Conservation (phyloP, 768 basidiomycete species). For the Ramaria rubella region DNA sequence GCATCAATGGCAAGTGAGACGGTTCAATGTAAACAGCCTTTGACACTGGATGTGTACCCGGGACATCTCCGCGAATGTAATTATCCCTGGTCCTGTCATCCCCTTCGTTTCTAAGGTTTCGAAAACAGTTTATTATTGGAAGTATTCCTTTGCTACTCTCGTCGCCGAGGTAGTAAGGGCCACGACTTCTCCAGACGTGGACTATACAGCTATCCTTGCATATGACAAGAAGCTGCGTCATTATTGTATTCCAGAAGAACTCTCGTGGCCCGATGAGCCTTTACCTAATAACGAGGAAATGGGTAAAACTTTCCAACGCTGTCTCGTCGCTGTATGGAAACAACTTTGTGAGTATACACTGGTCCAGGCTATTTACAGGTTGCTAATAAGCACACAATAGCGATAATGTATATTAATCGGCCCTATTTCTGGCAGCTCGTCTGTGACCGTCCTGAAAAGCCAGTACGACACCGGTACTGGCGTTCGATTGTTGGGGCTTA, state of each 20-base stretch:
- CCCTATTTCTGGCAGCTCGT: background rate
- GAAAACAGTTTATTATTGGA: constrained; percentile 5
- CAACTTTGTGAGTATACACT: background rate
- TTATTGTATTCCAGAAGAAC: background rate
- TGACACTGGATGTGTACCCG: background rate
- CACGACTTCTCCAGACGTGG: background rate
- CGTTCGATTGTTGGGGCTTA: constrained; percentile 1
- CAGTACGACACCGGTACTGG: background rate
- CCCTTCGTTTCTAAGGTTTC: no score
- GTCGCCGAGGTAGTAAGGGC: background rate
- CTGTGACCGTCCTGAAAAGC: background rate
- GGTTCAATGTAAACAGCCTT: constrained; percentile 2
- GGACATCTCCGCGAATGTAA: background rate
- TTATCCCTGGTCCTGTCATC: background rate
- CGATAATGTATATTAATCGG: constrained; percentile 6
- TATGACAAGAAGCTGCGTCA: constrained; percentile 1
- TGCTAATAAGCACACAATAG: background rate
- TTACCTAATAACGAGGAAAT: background rate
- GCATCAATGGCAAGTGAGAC: background rate
- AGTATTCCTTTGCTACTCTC: constrained; percentile 10
- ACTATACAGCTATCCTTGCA: background rate
- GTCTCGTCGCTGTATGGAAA: background rate
- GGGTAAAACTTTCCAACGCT: constrained; percentile 4
- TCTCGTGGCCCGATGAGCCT: background rate
- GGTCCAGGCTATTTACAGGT: background rate